phyloP scores from a whole-genome alignment of 305 asterid species.

The Solanum hybrid region DNA sequence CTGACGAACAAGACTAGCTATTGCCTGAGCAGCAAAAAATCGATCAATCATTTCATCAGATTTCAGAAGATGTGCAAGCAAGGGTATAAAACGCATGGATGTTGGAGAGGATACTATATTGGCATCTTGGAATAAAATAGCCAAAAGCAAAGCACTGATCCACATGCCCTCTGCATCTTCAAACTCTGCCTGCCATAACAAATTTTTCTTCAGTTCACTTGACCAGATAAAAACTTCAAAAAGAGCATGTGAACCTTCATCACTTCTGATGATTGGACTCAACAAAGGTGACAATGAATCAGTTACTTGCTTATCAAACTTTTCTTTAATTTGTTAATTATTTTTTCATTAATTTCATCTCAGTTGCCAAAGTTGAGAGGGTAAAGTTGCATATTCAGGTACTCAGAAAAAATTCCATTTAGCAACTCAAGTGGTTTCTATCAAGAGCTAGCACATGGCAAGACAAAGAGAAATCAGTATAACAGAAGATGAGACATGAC shows the following conservation, averaged over 20 bases:
- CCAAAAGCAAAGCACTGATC: slow-evolving; percentile 69
- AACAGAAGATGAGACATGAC: neutral
- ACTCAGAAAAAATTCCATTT: neutral
- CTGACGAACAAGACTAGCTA: slow-evolving; percentile 68
- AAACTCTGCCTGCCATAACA: slow-evolving; percentile 51
- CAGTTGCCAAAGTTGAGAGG: neutral
- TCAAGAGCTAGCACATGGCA: neutral
- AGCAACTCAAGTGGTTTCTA: neutral
- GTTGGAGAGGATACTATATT: slow-evolving; percentile 44
- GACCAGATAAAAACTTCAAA: neutral
- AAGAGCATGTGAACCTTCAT: neutral
- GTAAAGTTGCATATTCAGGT: neutral
- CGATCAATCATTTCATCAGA: slow-evolving; percentile 61
- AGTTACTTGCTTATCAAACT: neutral
- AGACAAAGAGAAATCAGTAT: neutral
- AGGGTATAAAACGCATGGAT: slow-evolving; percentile 41
- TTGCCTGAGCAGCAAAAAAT: slow-evolving; percentile 81
- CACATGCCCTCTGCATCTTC: slow-evolving; percentile 76
- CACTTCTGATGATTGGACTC: neutral
- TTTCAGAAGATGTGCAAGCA: slow-evolving; percentile 48
- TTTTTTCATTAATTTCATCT: neutral
- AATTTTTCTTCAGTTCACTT: neutral
- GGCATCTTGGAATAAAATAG: slow-evolving; percentile 66
- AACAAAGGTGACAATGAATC: neutral
- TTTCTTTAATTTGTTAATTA: neutral